Percentiles rank a stretch among this genome's conserved stretches.
phyloP scores from a whole-genome alignment of 176 grass and related monocot species.

The Bonia amplexicaulis region DNA sequence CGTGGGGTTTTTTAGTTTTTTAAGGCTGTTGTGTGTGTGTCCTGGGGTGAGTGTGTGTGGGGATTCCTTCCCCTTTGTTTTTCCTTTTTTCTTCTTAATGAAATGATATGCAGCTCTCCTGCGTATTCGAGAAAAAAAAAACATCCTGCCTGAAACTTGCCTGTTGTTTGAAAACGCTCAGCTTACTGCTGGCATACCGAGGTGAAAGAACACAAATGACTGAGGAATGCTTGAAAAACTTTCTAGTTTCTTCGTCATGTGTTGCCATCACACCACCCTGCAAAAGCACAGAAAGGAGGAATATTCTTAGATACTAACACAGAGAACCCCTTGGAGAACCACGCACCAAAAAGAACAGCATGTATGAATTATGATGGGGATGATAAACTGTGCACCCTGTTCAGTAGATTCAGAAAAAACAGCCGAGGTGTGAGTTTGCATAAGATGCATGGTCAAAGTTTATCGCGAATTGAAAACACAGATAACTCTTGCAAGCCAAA shows the following conservation, averaged over 20 bases:
- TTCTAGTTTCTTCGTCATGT: conserved; percentile 93
- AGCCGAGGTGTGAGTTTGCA: neutral
- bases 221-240: conserved; percentile 95
- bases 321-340: neutral
- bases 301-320: neutral
- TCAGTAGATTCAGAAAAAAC: neutral
- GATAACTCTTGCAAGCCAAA: conserved; percentile 1
- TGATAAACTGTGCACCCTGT: neutral
- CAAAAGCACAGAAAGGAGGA: conserved; percentile 21
- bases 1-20: too few relatives aligned
- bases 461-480: neutral
- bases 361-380: neutral
- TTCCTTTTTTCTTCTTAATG: too few relatives aligned
- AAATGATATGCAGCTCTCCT: too few relatives aligned
- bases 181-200: conserved; percentile 90
- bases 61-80: too few relatives aligned
- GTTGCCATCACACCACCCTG: conserved; percentile 95
- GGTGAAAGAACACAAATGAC: conserved; percentile 92
- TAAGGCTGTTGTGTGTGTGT: too few relatives aligned
- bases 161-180: conserved; percentile 97
- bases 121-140: too few relatives aligned
- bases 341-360: neutral
- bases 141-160: conserved; percentile 37
- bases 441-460: neutral
- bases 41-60: too few relatives aligned